Base-by-base conservation (phyloP, 495 filamentous ascomycete genomes). In the Astrothelium macrocarpum region DNA sequence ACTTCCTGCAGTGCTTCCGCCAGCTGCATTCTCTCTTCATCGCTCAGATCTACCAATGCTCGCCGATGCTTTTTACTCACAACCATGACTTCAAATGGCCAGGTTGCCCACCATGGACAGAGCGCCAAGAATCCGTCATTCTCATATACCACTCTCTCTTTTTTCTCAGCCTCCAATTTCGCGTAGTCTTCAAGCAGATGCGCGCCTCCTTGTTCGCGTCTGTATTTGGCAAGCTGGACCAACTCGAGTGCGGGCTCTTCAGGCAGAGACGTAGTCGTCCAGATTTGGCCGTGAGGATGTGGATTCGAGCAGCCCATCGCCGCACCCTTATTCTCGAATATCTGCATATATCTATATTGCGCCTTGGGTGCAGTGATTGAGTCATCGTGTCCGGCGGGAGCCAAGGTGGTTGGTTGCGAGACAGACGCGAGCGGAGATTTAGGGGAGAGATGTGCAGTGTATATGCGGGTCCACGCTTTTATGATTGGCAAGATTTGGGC, bases 221-320 rank as follows among this genome's bases (percentile, higher is more conserved):
- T 80, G 75, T 98, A 97, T 67, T 85, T 87, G 67, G 81, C 72
- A 79, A 97, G 76, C 68, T 96, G 84, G 59, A 78, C 77, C 53
- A 96, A 77, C 73, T 98, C 94, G 23, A 86, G 78, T 1, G 80
- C 80, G 1, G 90, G 90, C 73, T 98, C 94, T 71, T 96, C 91
- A 3, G 94, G 94, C 59, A 96, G 74, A 14, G 85, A 84, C 42
- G 87, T 93, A 14, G 91, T 96, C 10, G 90, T 94, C 94, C 94
- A 98, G 66, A 96, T 83, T 71, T 98, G 94, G 59, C 94, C 91
- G 75, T 97, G 94, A 0, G 94, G 94, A 76, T 98, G 94, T 7
- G 94, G 95, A 74, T 98, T 98, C 1, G 94, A 97, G 81, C 94
- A 98, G 32, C 94, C 94, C 94, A 98, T 98, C 3, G 94, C 90